These are phyloP conservation scores for Zymoseptoria crescenta DNA, from an alignment of 2,329 filamentous ascomycete genomes.

Conservation along the genomic window DNA sequence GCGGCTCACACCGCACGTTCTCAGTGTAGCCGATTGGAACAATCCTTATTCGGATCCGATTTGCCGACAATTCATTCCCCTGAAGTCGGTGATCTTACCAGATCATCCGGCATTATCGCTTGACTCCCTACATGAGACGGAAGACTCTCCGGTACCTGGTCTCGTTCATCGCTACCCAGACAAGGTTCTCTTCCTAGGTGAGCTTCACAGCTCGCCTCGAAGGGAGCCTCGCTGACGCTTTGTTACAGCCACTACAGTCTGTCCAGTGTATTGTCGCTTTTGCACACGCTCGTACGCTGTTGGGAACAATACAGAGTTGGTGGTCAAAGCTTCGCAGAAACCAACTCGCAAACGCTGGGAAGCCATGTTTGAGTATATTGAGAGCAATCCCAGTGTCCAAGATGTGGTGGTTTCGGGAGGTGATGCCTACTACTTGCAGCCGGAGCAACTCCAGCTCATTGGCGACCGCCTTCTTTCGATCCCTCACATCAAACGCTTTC, in stretches of 20 bases:
- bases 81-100: slow-evolving; percentile 44
- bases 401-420: slow-evolving; percentile 59
- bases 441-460: slow-evolving; percentile 46
- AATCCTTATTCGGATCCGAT: slow-evolving; percentile 53
- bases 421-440: slow-evolving; percentile 51
- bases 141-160: slow-evolving; percentile 49
- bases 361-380: slow-evolving; percentile 51
- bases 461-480: slow-evolving; percentile 50
- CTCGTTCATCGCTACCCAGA: slow-evolving; percentile 58
- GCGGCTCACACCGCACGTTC: slow-evolving; percentile 52
- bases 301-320: slow-evolving; percentile 47
- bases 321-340: slow-evolving; percentile 31
- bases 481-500: slow-evolving; percentile 51
- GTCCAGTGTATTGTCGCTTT: slow-evolving; percentile 55
- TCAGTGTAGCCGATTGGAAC: slow-evolving; percentile 53
- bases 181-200: slow-evolving; percentile 55
- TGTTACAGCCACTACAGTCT: slow-evolving; percentile 48
- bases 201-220: slow-evolving; percentile 14
- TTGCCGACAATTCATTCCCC: slow-evolving; percentile 53
- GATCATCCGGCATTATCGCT: slow-evolving; percentile 50
- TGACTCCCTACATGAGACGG: slow-evolving; percentile 52
- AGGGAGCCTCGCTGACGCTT: neutral
- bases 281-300: slow-evolving; percentile 56
- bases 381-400: slow-evolving; percentile 40
- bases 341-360: slow-evolving; percentile 45